Base-by-base conservation (phyloP, 2,329 filamentous ascomycete species). In the Colletotrichum aenigma region DNA sequence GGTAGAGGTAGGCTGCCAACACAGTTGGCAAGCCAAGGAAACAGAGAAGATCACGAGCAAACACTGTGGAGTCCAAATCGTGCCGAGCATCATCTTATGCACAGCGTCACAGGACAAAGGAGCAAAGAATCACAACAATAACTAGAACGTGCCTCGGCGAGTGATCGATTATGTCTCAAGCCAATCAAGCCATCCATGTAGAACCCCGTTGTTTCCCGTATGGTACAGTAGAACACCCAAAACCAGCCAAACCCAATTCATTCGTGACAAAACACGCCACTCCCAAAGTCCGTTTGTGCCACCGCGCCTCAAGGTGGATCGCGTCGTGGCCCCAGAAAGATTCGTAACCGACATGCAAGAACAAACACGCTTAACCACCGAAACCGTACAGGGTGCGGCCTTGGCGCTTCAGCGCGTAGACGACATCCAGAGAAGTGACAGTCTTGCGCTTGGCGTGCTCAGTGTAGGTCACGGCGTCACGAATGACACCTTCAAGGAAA, bases 341-440 rank as follows among this genome's bases (percentile, higher is more conserved):
- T 81, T 85, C 83, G 78, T 85, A 84, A 85, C 78, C 82, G 78
- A 80, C 80, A 84, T 82, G 80, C 77, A 82, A 80, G 75, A 78
- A 76, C 26, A 77, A 58, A 76, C 61, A 62, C 74, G 74, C 77
- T 92, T 94, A 96, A 91, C 94, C 94, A 91, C 94, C 94, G 91
- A 96, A 96, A 89, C 94, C 94, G 91, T 96, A 96, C 79, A 96
- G 93, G 84, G 94, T 94, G 83, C 94, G 90, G 84, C 91, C 91
- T 87, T 93, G 91, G 85, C 91, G 88, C 90, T 93, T 93, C 80
- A 93, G 88, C 62, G 91, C 91, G 80, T 93, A 93, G 85, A 93
- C 91, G 30, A 93, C 91, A 79, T 93, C 91, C 65, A 93, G 90
- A 18, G 91, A 93, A 48, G 91, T 94, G 85, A 95, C 93, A 12